These are phyloP conservation scores for Bipolaris bicolor DNA, from an alignment of 2,329 filamentous ascomycete species.

Conservation along the genomic window DNA sequence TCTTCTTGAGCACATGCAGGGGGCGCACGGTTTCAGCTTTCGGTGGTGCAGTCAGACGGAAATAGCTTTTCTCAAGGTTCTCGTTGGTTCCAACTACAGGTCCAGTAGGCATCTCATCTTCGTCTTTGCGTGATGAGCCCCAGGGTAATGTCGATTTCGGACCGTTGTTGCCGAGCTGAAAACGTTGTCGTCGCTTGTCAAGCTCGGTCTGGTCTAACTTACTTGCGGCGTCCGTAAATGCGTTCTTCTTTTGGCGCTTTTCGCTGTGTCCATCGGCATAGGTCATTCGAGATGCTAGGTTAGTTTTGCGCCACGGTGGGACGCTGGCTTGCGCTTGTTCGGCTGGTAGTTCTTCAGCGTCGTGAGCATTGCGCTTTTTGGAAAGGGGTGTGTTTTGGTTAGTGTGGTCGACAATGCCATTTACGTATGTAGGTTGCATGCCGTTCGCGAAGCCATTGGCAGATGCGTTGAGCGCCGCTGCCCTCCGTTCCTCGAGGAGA, in stretches of 20 bases:
- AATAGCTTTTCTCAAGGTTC: conserved; percentile 88
- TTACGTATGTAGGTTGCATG: conserved; percentile 23
- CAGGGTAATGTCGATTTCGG: conserved; percentile 61
- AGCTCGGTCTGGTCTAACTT: conserved; percentile 86
- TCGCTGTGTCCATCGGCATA: conserved; percentile 58
- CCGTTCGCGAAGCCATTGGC: conserved; percentile 41
- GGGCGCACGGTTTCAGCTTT: conserved; percentile 89
- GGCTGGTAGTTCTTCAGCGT: conserved; percentile 58
- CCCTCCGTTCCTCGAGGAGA: conserved; percentile 67
- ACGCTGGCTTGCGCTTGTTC: conserved; percentile 59
- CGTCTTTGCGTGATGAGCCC: conserved; percentile 57
- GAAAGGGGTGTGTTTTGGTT: conserved; percentile 53
- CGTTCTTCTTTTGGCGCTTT: conserved; percentile 56
- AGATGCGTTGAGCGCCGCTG: conserved; percentile 27
- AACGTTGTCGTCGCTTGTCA: conserved; percentile 89
- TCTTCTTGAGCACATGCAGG: conserved; percentile 77
- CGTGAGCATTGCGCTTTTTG: conserved; percentile 82
- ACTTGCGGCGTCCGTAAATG: conserved; percentile 68
- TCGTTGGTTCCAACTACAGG: conserved; percentile 88
- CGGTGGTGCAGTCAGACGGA: conserved; percentile 88
- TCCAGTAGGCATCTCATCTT: conserved; percentile 58
- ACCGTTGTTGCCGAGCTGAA: conserved; percentile 64
- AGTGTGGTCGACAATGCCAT: conserved; percentile 30
- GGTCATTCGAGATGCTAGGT: conserved; percentile 75
- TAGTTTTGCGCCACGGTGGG: conserved; percentile 77